phyloP scores from a whole-genome alignment of 352 stramenopile species.

The Thraustotheca clavata region DNA sequence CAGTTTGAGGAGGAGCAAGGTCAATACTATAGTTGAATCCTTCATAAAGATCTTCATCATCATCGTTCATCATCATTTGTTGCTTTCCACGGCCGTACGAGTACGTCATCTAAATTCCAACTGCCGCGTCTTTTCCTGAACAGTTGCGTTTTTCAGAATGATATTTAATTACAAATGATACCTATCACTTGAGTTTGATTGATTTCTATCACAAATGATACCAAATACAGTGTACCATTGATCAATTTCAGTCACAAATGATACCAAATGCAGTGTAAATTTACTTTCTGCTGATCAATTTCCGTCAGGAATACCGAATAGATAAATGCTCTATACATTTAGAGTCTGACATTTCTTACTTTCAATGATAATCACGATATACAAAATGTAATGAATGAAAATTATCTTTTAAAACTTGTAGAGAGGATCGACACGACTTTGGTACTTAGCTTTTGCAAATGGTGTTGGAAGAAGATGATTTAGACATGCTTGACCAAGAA shows the following conservation, averaged over 20 bases:
- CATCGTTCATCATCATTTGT: constrained; percentile 35
- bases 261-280: too few relatives aligned
- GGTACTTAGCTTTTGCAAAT: constrained; percentile 61
- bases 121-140: too few relatives aligned
- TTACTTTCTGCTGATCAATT: too few relatives aligned
- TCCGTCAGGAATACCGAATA: too few relatives aligned
- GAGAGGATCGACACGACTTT: constrained; percentile 61
- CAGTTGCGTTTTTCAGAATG: too few relatives aligned
- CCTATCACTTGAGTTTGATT: too few relatives aligned
- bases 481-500: constrained; percentile 44
- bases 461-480: constrained; percentile 49
- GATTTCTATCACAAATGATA: too few relatives aligned
- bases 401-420: constrained; percentile 41
- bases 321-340: too few relatives aligned
- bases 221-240: too few relatives aligned
- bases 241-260: too few relatives aligned
- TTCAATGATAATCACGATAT: not conserved
- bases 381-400: not conserved
- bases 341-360: too few relatives aligned
- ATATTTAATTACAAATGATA: too few relatives aligned
- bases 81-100: constrained; percentile 8
- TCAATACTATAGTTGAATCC: constrained; percentile 88
- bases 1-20: constrained; percentile 59
- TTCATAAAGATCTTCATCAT: constrained; percentile 84
- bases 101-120: not conserved